Percentiles rank a stretch among this genome's conserved stretches.
These are phyloP conservation scores for Bolboschoenus planiculmis DNA, from an alignment of 176 grass and related monocot species.

Conservation along the genomic window DNA sequence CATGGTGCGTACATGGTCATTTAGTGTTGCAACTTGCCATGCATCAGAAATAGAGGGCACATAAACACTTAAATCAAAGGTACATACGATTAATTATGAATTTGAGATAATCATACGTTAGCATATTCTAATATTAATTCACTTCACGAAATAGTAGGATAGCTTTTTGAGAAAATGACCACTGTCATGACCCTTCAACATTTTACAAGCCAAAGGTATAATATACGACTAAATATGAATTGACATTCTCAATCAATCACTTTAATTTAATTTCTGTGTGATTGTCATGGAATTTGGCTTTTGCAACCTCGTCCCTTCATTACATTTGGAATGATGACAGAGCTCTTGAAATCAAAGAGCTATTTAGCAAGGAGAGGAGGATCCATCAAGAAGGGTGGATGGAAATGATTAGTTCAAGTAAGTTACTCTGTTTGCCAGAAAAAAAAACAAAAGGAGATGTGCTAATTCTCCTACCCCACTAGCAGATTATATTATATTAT, in stretches of 20 bases:
- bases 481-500: not conserved
- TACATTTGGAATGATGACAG: not conserved
- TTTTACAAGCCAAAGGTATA: not conserved
- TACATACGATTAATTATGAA: too few species aligned
- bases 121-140: not conserved
- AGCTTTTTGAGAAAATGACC: not conserved
- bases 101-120: not conserved
- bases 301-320: not conserved
- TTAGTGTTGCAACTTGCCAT: too few species aligned
- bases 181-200: not conserved
- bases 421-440: not conserved
- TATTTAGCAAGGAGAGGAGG: not conserved
- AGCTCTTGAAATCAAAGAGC: not conserved
- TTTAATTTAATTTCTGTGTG: not conserved
- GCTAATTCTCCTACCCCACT: not conserved
- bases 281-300: not conserved
- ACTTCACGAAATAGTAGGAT: not conserved
- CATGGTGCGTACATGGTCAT: too few species aligned
- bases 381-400: constrained; percentile 3
- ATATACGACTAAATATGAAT: not conserved
- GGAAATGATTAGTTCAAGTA: constrained; percentile 16
- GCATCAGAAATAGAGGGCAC: too few species aligned
- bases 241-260: not conserved
- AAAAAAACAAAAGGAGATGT: not conserved
- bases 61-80: too few species aligned